Evolutionary conservation across 2,329 filamentous ascomycete genomes (phyloP).

Genomic region (Ascosphaera aggregata): DNA sequence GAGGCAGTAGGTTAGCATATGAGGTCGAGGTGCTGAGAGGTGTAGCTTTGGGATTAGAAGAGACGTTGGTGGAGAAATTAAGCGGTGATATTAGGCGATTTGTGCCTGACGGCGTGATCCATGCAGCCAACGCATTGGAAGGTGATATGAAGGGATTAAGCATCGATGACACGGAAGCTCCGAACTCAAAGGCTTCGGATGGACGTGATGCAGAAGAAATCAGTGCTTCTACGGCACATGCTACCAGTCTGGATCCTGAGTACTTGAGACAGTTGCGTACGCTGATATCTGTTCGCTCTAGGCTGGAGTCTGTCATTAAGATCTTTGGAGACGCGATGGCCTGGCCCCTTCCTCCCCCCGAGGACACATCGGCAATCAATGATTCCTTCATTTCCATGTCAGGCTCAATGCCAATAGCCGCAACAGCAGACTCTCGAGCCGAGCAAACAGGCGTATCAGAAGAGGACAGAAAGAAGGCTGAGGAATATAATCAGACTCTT

Average conservation of each 20-base stretch:
- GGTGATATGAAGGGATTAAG: slow-evolving; percentile 9
- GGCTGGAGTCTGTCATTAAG: slow-evolving; percentile 75
- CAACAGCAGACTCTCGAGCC: too few species aligned
- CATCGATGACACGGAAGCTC: slow-evolving; percentile 1
- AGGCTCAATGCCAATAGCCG: slow-evolving; percentile 58
- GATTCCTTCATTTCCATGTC: slow-evolving; percentile 82
- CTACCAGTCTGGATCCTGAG: slow-evolving; percentile 26
- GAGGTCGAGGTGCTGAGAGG: slow-evolving; percentile 86
- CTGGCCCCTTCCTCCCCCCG: slow-evolving; percentile 75
- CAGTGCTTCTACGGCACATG: neutral
- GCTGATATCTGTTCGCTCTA: slow-evolving; percentile 54
- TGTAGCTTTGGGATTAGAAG: slow-evolving; percentile 58
- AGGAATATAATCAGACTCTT: slow-evolving; percentile 45
- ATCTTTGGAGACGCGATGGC: slow-evolving; percentile 91
- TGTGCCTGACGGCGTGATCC: slow-evolving; percentile 27
- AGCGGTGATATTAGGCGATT: slow-evolving; percentile 51
- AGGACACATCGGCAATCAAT: slow-evolving; percentile 42
- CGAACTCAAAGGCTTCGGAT: slow-evolving; percentile 1
- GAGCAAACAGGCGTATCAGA: slow-evolving; percentile 43
- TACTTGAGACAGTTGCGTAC: slow-evolving; percentile 63
- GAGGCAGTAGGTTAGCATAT: slow-evolving; percentile 71
- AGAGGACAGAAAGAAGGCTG: slow-evolving; percentile 9
- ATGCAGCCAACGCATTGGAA: neutral
- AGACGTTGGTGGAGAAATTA: slow-evolving; percentile 50
- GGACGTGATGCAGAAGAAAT: slow-evolving; percentile 1